Conservation (phyloP, 1,284 basidiomycete species). For the Cryptococcus maquisensis region DNA sequence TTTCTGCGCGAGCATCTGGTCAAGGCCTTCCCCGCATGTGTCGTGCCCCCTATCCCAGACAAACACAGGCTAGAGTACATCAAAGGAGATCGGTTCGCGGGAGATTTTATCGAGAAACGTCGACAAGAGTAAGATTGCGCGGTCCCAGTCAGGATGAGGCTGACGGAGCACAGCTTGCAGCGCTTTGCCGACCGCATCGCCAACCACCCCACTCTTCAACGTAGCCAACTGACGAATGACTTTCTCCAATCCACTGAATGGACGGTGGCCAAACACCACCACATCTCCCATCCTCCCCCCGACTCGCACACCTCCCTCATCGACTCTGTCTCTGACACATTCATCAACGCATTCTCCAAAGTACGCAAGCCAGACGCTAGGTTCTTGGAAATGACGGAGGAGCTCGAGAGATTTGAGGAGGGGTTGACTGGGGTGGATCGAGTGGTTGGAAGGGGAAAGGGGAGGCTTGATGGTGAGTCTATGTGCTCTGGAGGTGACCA, state of each 20-base stretch:
- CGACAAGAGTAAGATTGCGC: conserved; percentile 65
- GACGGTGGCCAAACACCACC: conserved; percentile 91
- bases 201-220: conserved; percentile 89
- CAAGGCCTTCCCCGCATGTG: conserved; percentile 91
- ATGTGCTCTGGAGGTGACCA: neutral
- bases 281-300: conserved; percentile 80
- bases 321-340: conserved; percentile 90
- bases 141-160: neutral
- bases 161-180: conserved; percentile 63
- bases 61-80: conserved; percentile 95
- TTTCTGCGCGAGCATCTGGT: conserved; percentile 85
- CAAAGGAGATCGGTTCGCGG: conserved; percentile 92
- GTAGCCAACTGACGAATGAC: conserved; percentile 79
- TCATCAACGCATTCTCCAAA: conserved; percentile 83
- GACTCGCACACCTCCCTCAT: conserved; percentile 76
- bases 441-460: conserved; percentile 67
- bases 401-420: conserved; percentile 92
- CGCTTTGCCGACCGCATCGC: conserved; percentile 86
- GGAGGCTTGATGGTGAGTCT: conserved; percentile 77
- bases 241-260: conserved; percentile 98
- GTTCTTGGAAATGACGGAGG: conserved; percentile 84
- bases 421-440: conserved; percentile 75
- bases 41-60: conserved; percentile 91
- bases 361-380: conserved; percentile 95
- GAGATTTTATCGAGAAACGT: conserved; percentile 91